Evolutionary conservation across 768 basidiomycete genomes (phyloP), one percentile per base, ranked within the genome.

Genomic region (Amanita fuliginea): DNA sequence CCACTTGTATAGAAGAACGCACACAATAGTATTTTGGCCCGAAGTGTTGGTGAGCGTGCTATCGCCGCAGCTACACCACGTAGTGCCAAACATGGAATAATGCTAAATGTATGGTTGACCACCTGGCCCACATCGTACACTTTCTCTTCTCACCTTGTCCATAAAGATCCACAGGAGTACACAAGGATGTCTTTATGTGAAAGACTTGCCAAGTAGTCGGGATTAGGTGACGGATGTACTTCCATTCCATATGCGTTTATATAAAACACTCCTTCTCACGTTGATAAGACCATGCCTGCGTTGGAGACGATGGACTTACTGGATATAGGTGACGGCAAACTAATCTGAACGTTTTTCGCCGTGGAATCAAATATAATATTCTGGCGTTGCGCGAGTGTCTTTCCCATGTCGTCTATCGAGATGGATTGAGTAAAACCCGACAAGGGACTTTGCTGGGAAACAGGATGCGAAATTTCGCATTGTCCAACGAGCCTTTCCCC

Each of bases 151-250:
- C 47, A 83, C 89, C 87, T 91, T 11, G 93, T 97, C 90, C 90
- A 97, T 6, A 97, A 68, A 1, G 92, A 95, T 4, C 93, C 93
- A 60, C 92, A 93, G 3, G 90, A 93, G 62, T 95, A 96, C 2
- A 97, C 80, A 24, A 97, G 68, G 2, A 85, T 68, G 54, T 86
- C 78, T 49, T 76, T 76, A 26, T 72, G 66, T 3, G 66, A 64
- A 8, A 95, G 67, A 46, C 76, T 75, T 10, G 76, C 64, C 44
- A 97, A 60, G 59, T 83, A 90, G 37, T 86, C 87, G 1, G 81
- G 77, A 61, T 94, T 95, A 0, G 93, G 91, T 36, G 77, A 72
- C 14, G 93, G 93, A 59, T 87, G 81, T n/a, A 96, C 85, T 66
- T 95, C 90, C 65, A 83, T 84, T 8, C 90, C 90, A 57, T 92